Conservation (phyloP, 176 grass and related monocot species). For the Canna indica region DNA sequence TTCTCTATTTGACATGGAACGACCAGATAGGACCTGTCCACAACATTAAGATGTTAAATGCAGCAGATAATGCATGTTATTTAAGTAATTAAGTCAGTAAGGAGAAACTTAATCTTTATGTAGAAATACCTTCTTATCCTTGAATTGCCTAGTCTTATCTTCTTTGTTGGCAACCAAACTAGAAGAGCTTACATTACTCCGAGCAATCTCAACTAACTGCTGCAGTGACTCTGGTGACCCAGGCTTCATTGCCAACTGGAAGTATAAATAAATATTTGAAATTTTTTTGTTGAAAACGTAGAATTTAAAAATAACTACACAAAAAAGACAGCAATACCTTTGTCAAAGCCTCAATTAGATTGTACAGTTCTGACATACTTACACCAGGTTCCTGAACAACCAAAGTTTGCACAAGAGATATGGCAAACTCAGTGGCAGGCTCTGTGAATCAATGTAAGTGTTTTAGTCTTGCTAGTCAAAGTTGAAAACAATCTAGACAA, state of each 20-base stretch:
- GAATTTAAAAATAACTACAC: neutral
- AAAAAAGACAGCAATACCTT: slow-evolving; percentile 35
- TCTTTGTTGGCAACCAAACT: slow-evolving; percentile 40
- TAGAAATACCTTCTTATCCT: slow-evolving; percentile 53
- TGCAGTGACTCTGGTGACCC: slow-evolving; percentile 80
- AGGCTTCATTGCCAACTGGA: slow-evolving; percentile 73
- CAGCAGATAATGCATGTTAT: neutral
- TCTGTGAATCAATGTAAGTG: slow-evolving; percentile 37
- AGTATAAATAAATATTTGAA: slow-evolving; percentile 11
- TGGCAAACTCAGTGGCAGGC: slow-evolving; percentile 65
- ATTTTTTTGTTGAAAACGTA: neutral
- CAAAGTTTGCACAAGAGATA: slow-evolving; percentile 82
- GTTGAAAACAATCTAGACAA: neutral
- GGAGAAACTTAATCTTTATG: neutral
- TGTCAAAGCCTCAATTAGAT: slow-evolving; percentile 70
- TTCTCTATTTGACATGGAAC: slow-evolving; percentile 44
- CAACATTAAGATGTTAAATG: slow-evolving; percentile 2
- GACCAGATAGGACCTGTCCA: slow-evolving; percentile 50
- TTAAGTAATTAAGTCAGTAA: too few relatives aligned
- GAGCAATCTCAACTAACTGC: slow-evolving; percentile 69
- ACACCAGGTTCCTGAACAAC: slow-evolving; percentile 62
- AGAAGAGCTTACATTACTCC: slow-evolving; percentile 38
- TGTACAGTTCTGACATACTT: slow-evolving; percentile 56
- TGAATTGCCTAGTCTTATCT: slow-evolving; percentile 60
- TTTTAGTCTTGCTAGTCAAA: slow-evolving; percentile 4